Conservation (phyloP, 441 rosid species). For the Isatis lusitanica region DNA sequence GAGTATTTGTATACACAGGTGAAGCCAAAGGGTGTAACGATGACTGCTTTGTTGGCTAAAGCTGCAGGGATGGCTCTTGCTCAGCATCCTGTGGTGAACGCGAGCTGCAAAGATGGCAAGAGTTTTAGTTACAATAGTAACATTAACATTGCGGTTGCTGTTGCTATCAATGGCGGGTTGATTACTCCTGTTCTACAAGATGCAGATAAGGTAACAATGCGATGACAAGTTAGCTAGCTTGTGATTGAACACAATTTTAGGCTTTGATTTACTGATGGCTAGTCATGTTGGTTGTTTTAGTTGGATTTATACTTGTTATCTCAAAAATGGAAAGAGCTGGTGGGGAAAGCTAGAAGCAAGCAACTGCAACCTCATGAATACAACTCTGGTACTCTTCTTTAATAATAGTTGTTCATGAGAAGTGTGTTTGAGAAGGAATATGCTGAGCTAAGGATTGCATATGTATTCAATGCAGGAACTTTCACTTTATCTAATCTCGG, state of each 20-base stretch:
- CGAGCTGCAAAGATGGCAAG: slow-evolving; percentile 90
- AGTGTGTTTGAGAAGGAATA: slow-evolving; percentile 7
- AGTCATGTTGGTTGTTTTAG: slow-evolving; percentile 42
- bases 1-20: slow-evolving; percentile 42
- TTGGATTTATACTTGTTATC: slow-evolving; percentile 88
- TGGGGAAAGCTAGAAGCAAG: slow-evolving; percentile 84
- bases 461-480: slow-evolving; percentile 60
- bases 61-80: slow-evolving; percentile 94
- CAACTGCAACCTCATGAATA: slow-evolving; percentile 94
- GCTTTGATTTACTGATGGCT: slow-evolving; percentile 7
- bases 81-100: slow-evolving; percentile 88
- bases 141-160: slow-evolving; percentile 93
- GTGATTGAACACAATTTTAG: slow-evolving; percentile 16
- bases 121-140: slow-evolving; percentile 70
- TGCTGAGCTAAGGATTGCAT: slow-evolving; percentile 2
- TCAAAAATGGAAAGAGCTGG: slow-evolving; percentile 96
- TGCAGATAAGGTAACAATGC: slow-evolving; percentile 75
- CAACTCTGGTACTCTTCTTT: slow-evolving; percentile 70
- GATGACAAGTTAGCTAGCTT: slow-evolving; percentile 6
- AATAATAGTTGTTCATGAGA: not conserved
- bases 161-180: slow-evolving; percentile 92
- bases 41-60: slow-evolving; percentile 92
- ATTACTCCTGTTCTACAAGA: slow-evolving; percentile 97
- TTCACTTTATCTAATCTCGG: slow-evolving; percentile 93
- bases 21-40: slow-evolving; percentile 93